phyloP scores from a whole-genome alignment of 2,329 filamentous ascomycete species.

The Phialemoniopsis sp. region DNA sequence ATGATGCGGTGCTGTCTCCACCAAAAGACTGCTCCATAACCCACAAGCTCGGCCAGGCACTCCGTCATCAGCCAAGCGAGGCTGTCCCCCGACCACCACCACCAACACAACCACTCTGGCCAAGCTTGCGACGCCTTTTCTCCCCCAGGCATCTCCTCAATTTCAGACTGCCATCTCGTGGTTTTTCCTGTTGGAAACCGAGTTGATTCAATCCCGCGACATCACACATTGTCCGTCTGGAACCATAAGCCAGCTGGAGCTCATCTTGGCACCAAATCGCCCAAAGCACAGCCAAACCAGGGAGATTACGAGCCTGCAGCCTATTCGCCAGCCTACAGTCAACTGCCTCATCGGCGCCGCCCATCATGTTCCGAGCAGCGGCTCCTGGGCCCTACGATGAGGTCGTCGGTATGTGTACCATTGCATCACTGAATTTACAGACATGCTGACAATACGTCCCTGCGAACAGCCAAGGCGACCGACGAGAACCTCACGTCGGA shows the following conservation, averaged over 20 bases:
- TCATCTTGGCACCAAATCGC: background rate
- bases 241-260: background rate
- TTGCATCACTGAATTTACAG: background rate
- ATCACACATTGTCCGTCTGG: background rate
- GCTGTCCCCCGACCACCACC: no score
- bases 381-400: slow-evolving; percentile 56
- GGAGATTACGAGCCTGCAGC: background rate
- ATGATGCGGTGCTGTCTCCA: no score
- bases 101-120: no score
- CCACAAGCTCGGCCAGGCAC: no score
- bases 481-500: slow-evolving; percentile 95
- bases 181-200: background rate
- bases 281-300: background rate
- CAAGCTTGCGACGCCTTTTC: no score
- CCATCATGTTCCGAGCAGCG: slow-evolving; percentile 55
- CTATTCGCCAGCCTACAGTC: background rate
- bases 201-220: background rate
- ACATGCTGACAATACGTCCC: slow-evolving; percentile 10
- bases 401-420: slow-evolving; percentile 45
- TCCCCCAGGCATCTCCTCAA: no score
- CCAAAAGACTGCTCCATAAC: no score
- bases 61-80: no score
- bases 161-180: no score
- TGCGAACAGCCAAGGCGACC: slow-evolving; percentile 64
- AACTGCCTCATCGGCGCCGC: slow-evolving; percentile 7